A percentile compares a stretch with the other conserved stretches of the same genome.
Conservation (phyloP, 306 rosid species). For the Cajanus cajan region DNA sequence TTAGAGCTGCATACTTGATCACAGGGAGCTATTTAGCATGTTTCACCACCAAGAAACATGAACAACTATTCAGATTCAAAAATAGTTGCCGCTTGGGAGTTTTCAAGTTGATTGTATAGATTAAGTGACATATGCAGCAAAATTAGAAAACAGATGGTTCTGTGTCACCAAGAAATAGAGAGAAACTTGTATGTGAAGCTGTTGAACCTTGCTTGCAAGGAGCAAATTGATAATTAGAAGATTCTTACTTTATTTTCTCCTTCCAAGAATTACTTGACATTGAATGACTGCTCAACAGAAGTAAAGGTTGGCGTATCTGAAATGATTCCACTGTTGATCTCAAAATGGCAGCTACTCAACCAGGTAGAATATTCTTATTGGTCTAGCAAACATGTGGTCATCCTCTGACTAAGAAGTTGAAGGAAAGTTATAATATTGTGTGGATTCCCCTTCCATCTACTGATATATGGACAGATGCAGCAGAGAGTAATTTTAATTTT, state of each 20-base stretch:
- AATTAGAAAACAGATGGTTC: slow-evolving; percentile 30
- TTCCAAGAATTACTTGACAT: slow-evolving; percentile 46
- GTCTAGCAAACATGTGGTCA: slow-evolving; percentile 61
- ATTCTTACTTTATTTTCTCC: slow-evolving; percentile 51
- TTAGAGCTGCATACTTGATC: slow-evolving; percentile 59
- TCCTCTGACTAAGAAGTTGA: slow-evolving; percentile 37
- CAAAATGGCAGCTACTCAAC: slow-evolving; percentile 46
- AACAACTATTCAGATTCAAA: slow-evolving; percentile 50
- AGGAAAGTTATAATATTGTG: slow-evolving; percentile 43
- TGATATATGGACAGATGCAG: slow-evolving; percentile 55
- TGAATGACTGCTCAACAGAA: slow-evolving; percentile 47
- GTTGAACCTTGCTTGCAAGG: slow-evolving; percentile 33
- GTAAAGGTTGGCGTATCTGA: slow-evolving; percentile 54
- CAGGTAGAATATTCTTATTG: slow-evolving; percentile 46
- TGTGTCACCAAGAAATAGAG: slow-evolving; percentile 38
- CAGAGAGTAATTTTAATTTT: slow-evolving; percentile 36
- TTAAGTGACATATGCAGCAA: slow-evolving; percentile 42
- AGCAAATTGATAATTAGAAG: slow-evolving; percentile 51
- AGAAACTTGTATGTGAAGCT: slow-evolving; percentile 45
- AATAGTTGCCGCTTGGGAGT: slow-evolving; percentile 62
- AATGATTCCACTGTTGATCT: slow-evolving; percentile 50
- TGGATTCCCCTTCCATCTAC: slow-evolving; percentile 68
- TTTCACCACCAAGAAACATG: slow-evolving; percentile 42
- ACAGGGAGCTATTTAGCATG: slow-evolving; percentile 53
- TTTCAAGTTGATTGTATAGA: slow-evolving; percentile 55